These are phyloP conservation scores for Dactylellina leptospora DNA, from an alignment of 2,329 filamentous ascomycete genomes.

Conservation along the genomic window DNA sequence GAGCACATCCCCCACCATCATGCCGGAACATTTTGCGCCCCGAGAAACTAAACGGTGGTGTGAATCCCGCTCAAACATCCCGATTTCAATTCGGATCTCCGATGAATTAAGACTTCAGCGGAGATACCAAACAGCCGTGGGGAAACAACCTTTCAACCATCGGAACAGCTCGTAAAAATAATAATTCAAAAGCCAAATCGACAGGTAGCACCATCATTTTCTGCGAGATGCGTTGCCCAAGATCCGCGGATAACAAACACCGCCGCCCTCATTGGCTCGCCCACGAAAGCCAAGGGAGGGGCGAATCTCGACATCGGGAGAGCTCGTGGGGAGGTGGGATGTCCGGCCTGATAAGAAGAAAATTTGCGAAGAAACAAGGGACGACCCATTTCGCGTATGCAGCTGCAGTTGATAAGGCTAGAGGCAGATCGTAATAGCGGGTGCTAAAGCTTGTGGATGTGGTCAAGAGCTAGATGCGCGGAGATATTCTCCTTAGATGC, in stretches of 20 bases:
- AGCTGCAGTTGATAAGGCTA: conserved; percentile 33
- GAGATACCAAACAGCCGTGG: conserved; percentile 1
- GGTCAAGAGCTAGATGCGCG: conserved; percentile 18
- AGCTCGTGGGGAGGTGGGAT: conserved; percentile 7
- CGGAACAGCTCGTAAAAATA: no score
- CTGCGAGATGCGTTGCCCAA: background rate
- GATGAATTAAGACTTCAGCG: conserved; percentile 1
- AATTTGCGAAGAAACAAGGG: background rate
- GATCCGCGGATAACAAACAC: conserved; percentile 12
- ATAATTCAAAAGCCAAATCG: no score
- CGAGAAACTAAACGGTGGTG: background rate
- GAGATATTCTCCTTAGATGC: conserved; percentile 51
- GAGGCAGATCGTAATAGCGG: background rate
- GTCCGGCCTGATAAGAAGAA: conserved; percentile 9
- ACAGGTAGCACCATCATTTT: background rate
- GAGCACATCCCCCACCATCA: conserved; percentile 11
- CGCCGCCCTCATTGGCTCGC: background rate
- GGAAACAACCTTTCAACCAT: no score
- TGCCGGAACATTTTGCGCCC: no score
- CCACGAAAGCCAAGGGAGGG: conserved; percentile 1
- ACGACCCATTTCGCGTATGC: conserved; percentile 6
- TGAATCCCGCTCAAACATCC: background rate
- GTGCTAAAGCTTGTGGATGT: background rate
- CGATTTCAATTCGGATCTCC: background rate
- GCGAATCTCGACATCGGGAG: no score